A percentile compares a stretch with the other conserved stretches of the same genome.
These are phyloP conservation scores for Wickerhamiella bombiphila DNA, from an alignment of 805 yeast genomes.

Conservation along the genomic window DNA sequence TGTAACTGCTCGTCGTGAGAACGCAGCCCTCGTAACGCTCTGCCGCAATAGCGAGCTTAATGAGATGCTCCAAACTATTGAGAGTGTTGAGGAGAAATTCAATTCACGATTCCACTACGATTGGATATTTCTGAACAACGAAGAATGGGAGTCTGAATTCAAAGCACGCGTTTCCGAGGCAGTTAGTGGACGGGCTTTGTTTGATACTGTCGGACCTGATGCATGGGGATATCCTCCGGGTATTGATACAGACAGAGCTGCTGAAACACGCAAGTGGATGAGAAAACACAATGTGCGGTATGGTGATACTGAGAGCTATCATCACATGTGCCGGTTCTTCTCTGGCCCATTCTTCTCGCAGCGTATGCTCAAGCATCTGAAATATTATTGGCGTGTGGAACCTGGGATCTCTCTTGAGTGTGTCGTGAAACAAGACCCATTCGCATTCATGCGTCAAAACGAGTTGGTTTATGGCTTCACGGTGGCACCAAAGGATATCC, in stretches of 20 bases:
- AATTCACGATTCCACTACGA: constrained; percentile 51
- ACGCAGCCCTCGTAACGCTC: constrained; percentile 44
- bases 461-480: constrained; percentile 54
- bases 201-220: constrained; percentile 44
- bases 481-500: constrained; percentile 47
- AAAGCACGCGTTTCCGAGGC: constrained; percentile 31
- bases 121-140: constrained; percentile 68
- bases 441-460: constrained; percentile 40
- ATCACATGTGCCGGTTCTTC: constrained; percentile 74
- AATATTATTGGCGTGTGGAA: constrained; percentile 66
- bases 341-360: constrained; percentile 59
- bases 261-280: constrained; percentile 33
- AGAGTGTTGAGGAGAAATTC: constrained; percentile 51
- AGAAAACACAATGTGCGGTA: constrained; percentile 33
- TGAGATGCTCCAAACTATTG: constrained; percentile 42
- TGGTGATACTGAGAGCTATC: constrained; percentile 45
- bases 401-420: constrained; percentile 50
- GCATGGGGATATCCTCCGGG: constrained; percentile 60
- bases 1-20: constrained; percentile 29
- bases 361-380: constrained; percentile 41
- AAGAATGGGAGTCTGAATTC: constrained; percentile 45
- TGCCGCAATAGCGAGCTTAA: constrained; percentile 56
- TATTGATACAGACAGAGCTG: constrained; percentile 42
- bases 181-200: constrained; percentile 47
- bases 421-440: constrained; percentile 49